Conservation (phyloP, 345 rosid genomes). For the Hevea brasiliensis region DNA sequence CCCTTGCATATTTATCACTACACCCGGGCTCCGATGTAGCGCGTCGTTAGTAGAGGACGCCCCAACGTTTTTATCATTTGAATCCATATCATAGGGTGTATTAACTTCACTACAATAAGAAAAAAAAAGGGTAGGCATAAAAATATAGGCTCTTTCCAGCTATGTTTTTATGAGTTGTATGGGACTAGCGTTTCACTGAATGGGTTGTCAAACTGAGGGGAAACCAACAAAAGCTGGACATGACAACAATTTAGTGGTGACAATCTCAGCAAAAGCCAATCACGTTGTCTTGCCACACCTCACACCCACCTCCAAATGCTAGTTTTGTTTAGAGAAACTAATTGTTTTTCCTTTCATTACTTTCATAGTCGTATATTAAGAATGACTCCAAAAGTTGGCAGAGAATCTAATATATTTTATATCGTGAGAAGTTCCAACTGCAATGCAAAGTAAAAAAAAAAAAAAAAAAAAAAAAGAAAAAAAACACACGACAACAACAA, state of each 20-base stretch:
- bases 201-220: background rate
- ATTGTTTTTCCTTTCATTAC: background rate
- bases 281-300: background rate
- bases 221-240: background rate
- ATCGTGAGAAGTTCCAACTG: background rate
- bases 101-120: too few relatives aligned
- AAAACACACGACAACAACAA: too few relatives aligned
- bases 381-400: background rate
- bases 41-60: too few relatives aligned
- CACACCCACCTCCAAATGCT: background rate
- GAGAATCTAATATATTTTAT: background rate
- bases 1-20: too few relatives aligned
- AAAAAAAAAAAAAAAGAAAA: background rate
- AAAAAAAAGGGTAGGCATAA: too few relatives aligned
- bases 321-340: background rate
- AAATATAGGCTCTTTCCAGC: background rate
- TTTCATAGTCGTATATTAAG: background rate
- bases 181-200: background rate
- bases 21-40: too few relatives aligned
- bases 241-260: too few relatives aligned
- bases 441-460: background rate
- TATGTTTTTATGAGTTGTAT: background rate
- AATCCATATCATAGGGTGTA: too few relatives aligned
- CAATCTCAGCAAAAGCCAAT: background rate
- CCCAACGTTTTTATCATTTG: too few relatives aligned